Conservation (phyloP, 2,329 filamentous ascomycete genomes). For the Ampelomyces quisqualis region DNA sequence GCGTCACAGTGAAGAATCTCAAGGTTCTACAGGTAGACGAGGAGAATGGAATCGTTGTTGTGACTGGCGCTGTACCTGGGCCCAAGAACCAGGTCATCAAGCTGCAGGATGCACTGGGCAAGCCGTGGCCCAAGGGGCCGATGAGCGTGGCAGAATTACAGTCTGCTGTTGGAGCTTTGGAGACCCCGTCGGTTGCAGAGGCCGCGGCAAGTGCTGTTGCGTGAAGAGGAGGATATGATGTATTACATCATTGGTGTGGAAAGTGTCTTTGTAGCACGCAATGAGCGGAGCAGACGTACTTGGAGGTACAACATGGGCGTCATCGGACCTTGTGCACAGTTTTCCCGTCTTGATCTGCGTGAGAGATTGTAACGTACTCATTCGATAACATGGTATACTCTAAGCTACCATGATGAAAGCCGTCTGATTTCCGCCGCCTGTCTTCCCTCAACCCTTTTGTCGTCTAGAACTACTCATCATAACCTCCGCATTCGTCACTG, state of each 20-base stretch:
- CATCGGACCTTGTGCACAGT: too few relatives aligned
- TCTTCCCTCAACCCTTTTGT: too few relatives aligned
- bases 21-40: slow-evolving; percentile 85
- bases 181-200: slow-evolving; percentile 4
- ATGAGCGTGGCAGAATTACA: slow-evolving; percentile 30
- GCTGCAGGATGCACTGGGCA: slow-evolving; percentile 89
- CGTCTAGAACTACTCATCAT: background rate
- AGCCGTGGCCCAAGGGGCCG: slow-evolving; percentile 64
- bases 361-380: too few relatives aligned
- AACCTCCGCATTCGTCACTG: background rate
- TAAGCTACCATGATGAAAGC: too few relatives aligned
- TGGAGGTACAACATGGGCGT: background rate
- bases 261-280: background rate
- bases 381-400: too few relatives aligned
- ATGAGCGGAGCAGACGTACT: background rate
- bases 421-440: too few relatives aligned
- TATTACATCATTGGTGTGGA: background rate
- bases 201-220: slow-evolving; percentile 11
- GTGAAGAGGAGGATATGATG: background rate
- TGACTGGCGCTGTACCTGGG: slow-evolving; percentile 81
- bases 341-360: too few relatives aligned
- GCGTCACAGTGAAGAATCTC: slow-evolving; percentile 87
- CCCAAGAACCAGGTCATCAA: slow-evolving; percentile 83
- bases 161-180: slow-evolving; percentile 11
- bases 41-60: slow-evolving; percentile 81